A percentile compares a stretch with the other conserved stretches of the same genome.
Evolutionary conservation across 1,284 basidiomycete species (phyloP).

Genomic region (Apiotrichum domesticum): DNA sequence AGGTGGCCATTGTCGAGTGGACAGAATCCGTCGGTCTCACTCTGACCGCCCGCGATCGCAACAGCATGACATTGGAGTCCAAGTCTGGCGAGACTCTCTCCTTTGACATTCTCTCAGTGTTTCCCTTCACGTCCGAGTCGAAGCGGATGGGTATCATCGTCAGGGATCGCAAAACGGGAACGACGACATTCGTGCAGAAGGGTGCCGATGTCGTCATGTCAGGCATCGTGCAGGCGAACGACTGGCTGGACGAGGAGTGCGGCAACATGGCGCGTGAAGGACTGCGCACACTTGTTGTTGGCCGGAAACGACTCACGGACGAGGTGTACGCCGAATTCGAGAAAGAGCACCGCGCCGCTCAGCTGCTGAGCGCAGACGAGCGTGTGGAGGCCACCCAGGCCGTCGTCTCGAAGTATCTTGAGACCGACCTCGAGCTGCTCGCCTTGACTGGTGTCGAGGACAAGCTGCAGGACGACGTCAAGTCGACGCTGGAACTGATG

Average conservation of each 20-base stretch:
- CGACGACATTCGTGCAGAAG: conserved; percentile 88
- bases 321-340: conserved; percentile 72
- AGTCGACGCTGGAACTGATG: conserved; percentile 83
- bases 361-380: conserved; percentile 64
- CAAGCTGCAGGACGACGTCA: conserved; percentile 96
- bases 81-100: conserved; percentile 58
- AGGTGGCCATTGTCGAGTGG: conserved; percentile 99
- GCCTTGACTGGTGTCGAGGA: conserved; percentile 98
- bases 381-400: conserved; percentile 71
- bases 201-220: conserved; percentile 98
- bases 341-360: conserved; percentile 64
- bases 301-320: conserved; percentile 65
- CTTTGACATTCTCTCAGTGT: conserved; percentile 87
- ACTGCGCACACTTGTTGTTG: conserved; percentile 87
- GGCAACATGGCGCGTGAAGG: conserved; percentile 99
- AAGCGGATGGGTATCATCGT: conserved; percentile 99
- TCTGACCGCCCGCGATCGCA: conserved; percentile 80
- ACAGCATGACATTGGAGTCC: conserved; percentile 69
- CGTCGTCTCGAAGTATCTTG: conserved; percentile 71
- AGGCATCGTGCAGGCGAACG: conserved; percentile 87
- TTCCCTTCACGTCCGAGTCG: conserved; percentile 96
- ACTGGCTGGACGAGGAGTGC: conserved; percentile 98
- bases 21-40: conserved; percentile 90
- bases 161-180: conserved; percentile 65
- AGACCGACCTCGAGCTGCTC: conserved; percentile 82